phyloP scores from a whole-genome alignment of 257 asterid genomes.

The Lithospermum erythrorhizon region DNA sequence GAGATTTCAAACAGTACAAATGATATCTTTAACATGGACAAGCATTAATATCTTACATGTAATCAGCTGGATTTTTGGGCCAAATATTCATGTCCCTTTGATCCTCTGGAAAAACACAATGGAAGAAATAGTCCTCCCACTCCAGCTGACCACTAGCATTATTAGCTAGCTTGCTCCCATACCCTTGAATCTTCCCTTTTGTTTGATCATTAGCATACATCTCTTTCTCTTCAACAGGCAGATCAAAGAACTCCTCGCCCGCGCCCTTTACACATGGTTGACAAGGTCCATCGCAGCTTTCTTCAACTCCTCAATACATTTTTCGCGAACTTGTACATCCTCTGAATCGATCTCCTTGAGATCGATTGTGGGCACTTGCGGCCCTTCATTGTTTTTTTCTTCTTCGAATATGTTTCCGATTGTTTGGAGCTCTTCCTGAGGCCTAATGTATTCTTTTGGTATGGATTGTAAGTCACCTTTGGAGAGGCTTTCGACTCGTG shows the following conservation, averaged over 20 bases:
- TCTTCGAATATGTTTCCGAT: conserved; percentile 54
- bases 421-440: conserved; percentile 51
- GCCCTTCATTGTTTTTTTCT: conserved; percentile 40
- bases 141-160: conserved; percentile 66
- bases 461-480: conserved; percentile 32
- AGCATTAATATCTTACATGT: conserved; percentile 37
- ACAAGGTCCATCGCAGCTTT: conserved; percentile 61
- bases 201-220: conserved; percentile 72
- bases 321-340: conserved; percentile 25
- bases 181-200: conserved; percentile 71
- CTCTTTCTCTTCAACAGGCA: conserved; percentile 80
- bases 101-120: conserved; percentile 45
- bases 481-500: conserved; percentile 60
- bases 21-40: background rate
- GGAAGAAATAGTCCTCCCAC: conserved; percentile 94
- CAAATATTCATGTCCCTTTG: conserved; percentile 54
- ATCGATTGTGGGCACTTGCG: conserved; percentile 53
- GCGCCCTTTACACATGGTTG: conserved; percentile 67
- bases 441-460: conserved; percentile 70
- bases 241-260: conserved; percentile 49
- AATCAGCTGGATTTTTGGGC: conserved; percentile 66
- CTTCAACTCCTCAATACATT: conserved; percentile 45
- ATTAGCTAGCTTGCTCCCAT: conserved; percentile 80
- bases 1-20: too few species aligned
- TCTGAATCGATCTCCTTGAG: conserved; percentile 29